phyloP scores from a whole-genome alignment of 805 yeast species.

The Zygosaccharomyces gambellarensis region DNA sequence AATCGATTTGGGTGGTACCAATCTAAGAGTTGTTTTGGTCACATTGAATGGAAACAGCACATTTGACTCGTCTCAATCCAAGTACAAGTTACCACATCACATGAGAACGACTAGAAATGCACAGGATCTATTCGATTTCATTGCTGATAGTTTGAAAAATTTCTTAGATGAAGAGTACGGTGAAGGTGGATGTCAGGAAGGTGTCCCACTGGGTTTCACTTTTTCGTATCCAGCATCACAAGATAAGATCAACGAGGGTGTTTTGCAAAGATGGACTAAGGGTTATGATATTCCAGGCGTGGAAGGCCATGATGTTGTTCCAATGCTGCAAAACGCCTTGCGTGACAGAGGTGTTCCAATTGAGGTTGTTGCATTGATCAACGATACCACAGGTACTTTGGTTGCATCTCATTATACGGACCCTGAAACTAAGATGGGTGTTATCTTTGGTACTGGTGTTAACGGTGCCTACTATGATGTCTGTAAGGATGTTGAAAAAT shows the following conservation, averaged over 20 bases:
- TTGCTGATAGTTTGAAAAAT: constrained; percentile 71
- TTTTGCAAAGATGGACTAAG: constrained; percentile 94
- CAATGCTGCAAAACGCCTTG: constrained; percentile 78
- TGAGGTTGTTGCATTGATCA: constrained; percentile 84
- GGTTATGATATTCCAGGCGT: constrained; percentile 92
- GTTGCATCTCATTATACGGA: constrained; percentile 94
- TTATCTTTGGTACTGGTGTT: constrained; percentile 95
- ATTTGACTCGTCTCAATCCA: constrained; percentile 82
- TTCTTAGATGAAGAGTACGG: constrained; percentile 59
- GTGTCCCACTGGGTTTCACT: constrained; percentile 86
- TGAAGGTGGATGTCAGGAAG: constrained; percentile 59
- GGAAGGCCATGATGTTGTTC: constrained; percentile 92
- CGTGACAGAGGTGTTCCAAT: constrained; percentile 64
- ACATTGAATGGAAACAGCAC: constrained; percentile 75
- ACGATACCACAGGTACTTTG: constrained; percentile 95
- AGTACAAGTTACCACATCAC: constrained; percentile 69
- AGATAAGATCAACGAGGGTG: constrained; percentile 74
- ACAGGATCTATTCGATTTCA: constrained; percentile 78
- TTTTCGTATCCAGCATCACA: constrained; percentile 90
- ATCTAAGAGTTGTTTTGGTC: constrained; percentile 86
- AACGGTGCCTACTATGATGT: constrained; percentile 93
- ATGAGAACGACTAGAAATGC: constrained; percentile 69
- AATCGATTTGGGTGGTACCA: constrained; percentile 96
- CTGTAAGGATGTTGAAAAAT: constrained; percentile 69
- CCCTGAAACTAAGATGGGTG: constrained; percentile 85